Percentiles rank a stretch among this genome's conserved stretches.
These are phyloP conservation scores for Hypoxylon rubiginosum DNA, from an alignment of 2,329 filamentous ascomycete species.

Conservation along the genomic window DNA sequence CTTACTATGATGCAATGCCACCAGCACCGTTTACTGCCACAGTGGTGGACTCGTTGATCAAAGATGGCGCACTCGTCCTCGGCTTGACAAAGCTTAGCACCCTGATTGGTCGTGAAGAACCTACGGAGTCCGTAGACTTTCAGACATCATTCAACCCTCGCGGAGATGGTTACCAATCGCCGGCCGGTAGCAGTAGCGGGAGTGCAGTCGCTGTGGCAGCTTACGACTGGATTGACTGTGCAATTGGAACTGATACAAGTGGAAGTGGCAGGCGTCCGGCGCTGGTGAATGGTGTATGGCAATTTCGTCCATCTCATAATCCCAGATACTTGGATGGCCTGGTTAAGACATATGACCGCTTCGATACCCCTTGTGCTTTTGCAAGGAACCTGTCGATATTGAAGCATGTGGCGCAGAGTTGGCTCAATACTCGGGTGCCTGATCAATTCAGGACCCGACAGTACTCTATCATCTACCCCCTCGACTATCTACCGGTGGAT, in stretches of 20 bases:
- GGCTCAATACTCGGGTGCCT: too few species aligned
- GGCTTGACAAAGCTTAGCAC: slow-evolving; percentile 14
- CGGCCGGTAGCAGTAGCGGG: slow-evolving; percentile 56
- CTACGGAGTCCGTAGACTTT: slow-evolving; percentile 47
- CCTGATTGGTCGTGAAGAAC: slow-evolving; percentile 8
- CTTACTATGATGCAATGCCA: too few species aligned
- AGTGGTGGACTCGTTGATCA: background rate
- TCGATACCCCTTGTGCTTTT: too few species aligned
- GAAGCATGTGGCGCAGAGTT: too few species aligned
- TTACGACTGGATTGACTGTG: slow-evolving; percentile 59
- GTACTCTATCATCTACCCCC: slow-evolving; percentile 3
- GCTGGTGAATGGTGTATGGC: slow-evolving; percentile 19
- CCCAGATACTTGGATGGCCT: background rate
- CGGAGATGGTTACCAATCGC: slow-evolving; percentile 53
- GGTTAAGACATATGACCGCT: too few species aligned
- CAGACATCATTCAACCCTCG: slow-evolving; percentile 54
- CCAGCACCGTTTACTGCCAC: slow-evolving; percentile 5
- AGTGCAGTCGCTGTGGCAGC: slow-evolving; percentile 55
- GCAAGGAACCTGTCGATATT: too few species aligned
- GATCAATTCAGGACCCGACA: background rate
- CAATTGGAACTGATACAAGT: slow-evolving; percentile 43
- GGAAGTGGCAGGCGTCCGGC: slow-evolving; percentile 18
- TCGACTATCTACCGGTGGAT: slow-evolving; percentile 6
- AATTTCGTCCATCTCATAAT: slow-evolving; percentile 18
- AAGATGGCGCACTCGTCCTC: slow-evolving; percentile 4